These are phyloP conservation scores for Pyrenochaeta sp. DNA, from an alignment of 2,329 filamentous ascomycete genomes.

Conservation along the genomic window DNA sequence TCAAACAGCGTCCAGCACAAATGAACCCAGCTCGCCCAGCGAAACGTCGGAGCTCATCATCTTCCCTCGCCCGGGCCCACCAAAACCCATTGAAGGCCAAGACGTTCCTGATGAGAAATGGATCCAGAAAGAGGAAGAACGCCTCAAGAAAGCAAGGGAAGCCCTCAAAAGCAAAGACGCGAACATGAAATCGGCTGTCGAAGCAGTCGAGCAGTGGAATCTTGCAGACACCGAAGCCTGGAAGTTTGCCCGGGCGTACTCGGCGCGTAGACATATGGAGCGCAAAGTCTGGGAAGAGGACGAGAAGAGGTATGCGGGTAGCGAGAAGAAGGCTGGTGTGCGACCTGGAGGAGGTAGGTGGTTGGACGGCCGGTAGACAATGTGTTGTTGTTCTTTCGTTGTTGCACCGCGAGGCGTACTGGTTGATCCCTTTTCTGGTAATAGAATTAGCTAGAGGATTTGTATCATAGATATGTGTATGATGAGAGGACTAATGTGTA, in stretches of 20 bases:
- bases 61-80: conserved; percentile 53
- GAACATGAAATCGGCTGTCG: conserved; percentile 40
- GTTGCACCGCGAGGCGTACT: too few relatives aligned
- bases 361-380: conserved; percentile 21
- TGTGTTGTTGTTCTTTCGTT: too few relatives aligned
- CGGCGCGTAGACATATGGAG: conserved; percentile 69
- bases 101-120: conserved; percentile 60
- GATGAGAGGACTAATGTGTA: too few relatives aligned
- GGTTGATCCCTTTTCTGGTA: neutral
- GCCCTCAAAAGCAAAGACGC: conserved; percentile 45
- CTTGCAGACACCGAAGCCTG: conserved; percentile 79
- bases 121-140: conserved; percentile 60
- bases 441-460: neutral
- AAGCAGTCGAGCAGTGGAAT: conserved; percentile 60
- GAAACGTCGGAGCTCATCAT: conserved; percentile 62
- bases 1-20: conserved; percentile 59
- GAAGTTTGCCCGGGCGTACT: conserved; percentile 74
- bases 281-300: conserved; percentile 73
- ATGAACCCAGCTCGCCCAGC: conserved; percentile 65
- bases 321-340: conserved; percentile 62
- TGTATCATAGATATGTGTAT: too few relatives aligned
- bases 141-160: conserved; percentile 62
- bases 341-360: conserved; percentile 50
- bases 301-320: conserved; percentile 69
- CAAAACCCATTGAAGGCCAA: conserved; percentile 60